Percentiles rank a stretch among this genome's conserved stretches.
phyloP scores from a whole-genome alignment of 2,329 filamentous ascomycete genomes.

The Pezicula neosporulosa region DNA sequence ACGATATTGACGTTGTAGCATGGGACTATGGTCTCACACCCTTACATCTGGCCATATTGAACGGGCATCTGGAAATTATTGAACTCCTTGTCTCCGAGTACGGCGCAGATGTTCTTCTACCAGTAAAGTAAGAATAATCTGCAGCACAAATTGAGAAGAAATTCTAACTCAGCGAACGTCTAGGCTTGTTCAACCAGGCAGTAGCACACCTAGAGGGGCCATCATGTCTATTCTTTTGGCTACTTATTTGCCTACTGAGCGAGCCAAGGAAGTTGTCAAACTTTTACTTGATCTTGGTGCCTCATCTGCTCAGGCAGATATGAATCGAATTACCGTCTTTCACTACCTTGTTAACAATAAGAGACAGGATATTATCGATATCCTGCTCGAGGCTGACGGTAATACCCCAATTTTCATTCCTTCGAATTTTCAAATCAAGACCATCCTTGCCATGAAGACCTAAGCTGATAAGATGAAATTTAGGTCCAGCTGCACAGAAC shows the following conservation, averaged over 20 bases:
- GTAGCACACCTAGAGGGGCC: constrained; percentile 45
- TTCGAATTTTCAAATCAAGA: too few relatives aligned
- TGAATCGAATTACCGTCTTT: constrained; percentile 60
- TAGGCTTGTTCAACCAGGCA: constrained; percentile 15
- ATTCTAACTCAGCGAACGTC: constrained; percentile 1
- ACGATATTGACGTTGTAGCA: constrained; percentile 72
- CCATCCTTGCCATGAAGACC: too few relatives aligned
- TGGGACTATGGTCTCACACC: constrained; percentile 77
- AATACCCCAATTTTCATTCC: too few relatives aligned
- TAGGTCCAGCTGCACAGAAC: constrained; percentile 50
- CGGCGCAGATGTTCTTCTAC: constrained; percentile 73
- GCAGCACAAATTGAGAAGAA: too few relatives aligned
- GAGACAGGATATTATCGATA: constrained; percentile 44
- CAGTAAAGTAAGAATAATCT: constrained; percentile 58
- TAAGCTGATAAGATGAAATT: too few relatives aligned
- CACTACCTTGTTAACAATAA: constrained; percentile 57
- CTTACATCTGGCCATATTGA: constrained; percentile 74
- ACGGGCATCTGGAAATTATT: constrained; percentile 67
- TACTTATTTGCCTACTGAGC: constrained; percentile 56
- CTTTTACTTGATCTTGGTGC: constrained; percentile 68
- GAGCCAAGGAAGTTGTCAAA: constrained; percentile 61
- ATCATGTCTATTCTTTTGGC: constrained; percentile 71
- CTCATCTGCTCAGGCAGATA: constrained; percentile 69
- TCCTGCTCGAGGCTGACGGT: constrained; percentile 51
- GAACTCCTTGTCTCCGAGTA: constrained; percentile 68